These are phyloP conservation scores for Meyerozyma sp. DNA, from an alignment of 1,139 yeast genomes.

Conservation along the genomic window DNA sequence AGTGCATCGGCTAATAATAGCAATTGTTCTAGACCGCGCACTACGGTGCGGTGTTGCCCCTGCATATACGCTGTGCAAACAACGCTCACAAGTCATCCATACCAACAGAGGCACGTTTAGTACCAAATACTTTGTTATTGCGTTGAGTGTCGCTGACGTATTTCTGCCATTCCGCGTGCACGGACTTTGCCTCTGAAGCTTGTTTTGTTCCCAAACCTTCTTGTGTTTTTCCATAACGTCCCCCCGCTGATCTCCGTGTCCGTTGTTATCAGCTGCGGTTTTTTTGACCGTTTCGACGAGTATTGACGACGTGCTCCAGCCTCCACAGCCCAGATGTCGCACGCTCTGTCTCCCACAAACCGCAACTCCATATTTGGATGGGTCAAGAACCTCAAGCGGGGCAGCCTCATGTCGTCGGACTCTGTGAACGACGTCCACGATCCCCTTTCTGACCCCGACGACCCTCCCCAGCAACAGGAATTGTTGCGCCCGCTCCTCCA, in stretches of 20 bases:
- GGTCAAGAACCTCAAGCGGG: constrained; percentile 42
- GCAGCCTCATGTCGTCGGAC: constrained; percentile 34
- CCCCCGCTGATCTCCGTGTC: neutral
- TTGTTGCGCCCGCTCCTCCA: constrained; percentile 43
- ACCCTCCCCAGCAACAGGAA: constrained; percentile 19
- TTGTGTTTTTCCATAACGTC: neutral
- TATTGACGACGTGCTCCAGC: neutral
- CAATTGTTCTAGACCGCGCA: neutral
- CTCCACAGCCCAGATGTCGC: constrained; percentile 23
- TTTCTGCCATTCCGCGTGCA: neutral
- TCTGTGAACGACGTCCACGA: constrained; percentile 30
- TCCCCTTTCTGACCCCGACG: constrained; percentile 6
- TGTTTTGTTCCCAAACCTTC: neutral
- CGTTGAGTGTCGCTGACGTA: neutral
- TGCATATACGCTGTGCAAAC: neutral
- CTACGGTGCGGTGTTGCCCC: neutral
- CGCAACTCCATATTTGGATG: constrained; percentile 42
- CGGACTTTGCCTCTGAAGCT: neutral
- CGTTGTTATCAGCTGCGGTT: neutral
- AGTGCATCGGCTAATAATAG: neutral
- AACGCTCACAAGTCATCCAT: constrained; percentile 1
- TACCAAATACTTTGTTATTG: neutral
- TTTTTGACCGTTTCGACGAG: neutral
- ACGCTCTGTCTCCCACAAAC: constrained; percentile 37
- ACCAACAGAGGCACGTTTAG: neutral